These are phyloP conservation scores for Tuber magnatum DNA, from an alignment of 495 filamentous ascomycete genomes.

Conservation along the genomic window DNA sequence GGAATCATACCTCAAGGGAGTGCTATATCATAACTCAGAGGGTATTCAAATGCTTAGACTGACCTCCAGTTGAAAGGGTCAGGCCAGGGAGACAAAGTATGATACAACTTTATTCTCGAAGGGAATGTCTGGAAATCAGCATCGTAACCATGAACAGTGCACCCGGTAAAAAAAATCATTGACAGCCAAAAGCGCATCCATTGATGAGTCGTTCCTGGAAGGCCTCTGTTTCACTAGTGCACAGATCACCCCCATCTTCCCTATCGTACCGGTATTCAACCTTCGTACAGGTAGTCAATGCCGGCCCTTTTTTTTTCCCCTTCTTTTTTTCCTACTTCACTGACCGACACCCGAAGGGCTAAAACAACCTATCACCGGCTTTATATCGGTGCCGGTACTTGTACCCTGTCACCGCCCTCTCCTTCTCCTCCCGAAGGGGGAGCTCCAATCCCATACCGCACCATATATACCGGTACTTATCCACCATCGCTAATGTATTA, in stretches of 20 bases:
- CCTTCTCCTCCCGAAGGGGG: neutral
- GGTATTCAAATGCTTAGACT: neutral
- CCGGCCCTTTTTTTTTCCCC: neutral
- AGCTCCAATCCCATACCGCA: neutral
- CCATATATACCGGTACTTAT: neutral
- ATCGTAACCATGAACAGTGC: neutral
- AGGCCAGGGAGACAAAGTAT: neutral
- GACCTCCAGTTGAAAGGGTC: neutral
- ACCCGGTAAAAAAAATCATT: neutral
- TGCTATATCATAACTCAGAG: neutral
- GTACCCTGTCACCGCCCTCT: neutral
- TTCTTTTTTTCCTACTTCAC: neutral
- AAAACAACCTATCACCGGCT: neutral
- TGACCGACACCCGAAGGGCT: neutral
- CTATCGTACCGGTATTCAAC: too few relatives aligned
- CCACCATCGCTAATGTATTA: neutral
- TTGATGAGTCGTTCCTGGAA: neutral
- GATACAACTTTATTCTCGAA: neutral
- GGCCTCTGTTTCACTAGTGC: neutral
- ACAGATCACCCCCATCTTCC: neutral
- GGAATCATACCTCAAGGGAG: neutral
- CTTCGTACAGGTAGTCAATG: neutral
- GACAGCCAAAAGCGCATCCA: neutral
- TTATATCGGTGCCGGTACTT: neutral
- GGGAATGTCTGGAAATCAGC: neutral